Conservation (phyloP, 306 rosid genomes). For the Cyamopsis tetragonoloba region DNA sequence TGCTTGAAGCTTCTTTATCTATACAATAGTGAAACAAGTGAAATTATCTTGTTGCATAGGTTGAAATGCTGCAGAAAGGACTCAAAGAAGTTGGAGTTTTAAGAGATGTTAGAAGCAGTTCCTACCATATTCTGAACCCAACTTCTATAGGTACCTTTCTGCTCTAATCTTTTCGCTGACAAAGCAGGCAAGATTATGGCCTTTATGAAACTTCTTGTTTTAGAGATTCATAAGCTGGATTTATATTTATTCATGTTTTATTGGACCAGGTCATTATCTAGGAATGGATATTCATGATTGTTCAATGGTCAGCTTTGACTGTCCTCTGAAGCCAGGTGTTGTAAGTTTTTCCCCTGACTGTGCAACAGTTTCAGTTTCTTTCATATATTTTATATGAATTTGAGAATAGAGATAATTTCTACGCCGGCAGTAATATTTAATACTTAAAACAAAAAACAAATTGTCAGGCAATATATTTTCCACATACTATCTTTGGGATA, state of each 20-base stretch:
- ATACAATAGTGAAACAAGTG: conserved; percentile 13
- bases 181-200: neutral
- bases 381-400: conserved; percentile 13
- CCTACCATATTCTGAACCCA: conserved; percentile 83
- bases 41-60: conserved; percentile 44
- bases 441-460: neutral
- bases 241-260: conserved; percentile 6
- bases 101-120: conserved; percentile 45
- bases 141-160: conserved; percentile 74
- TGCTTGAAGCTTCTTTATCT: conserved; percentile 13
- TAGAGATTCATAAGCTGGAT: neutral
- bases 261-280: conserved; percentile 77
- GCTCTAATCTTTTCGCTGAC: conserved; percentile 5
- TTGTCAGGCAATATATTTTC: neutral
- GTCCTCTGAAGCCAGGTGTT: conserved; percentile 82
- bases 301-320: conserved; percentile 55
- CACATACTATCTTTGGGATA: neutral
- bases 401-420: conserved; percentile 7
- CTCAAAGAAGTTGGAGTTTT: conserved; percentile 75
- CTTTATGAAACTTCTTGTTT: neutral
- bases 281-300: conserved; percentile 97
- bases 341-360: conserved; percentile 60
- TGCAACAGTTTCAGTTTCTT: conserved; percentile 14
- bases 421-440: neutral
- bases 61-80: conserved; percentile 73